Evolutionary conservation across 768 basidiomycete species (phyloP), one percentile per base, ranked within the genome.

Genomic region (Tricholomella constricta): DNA sequence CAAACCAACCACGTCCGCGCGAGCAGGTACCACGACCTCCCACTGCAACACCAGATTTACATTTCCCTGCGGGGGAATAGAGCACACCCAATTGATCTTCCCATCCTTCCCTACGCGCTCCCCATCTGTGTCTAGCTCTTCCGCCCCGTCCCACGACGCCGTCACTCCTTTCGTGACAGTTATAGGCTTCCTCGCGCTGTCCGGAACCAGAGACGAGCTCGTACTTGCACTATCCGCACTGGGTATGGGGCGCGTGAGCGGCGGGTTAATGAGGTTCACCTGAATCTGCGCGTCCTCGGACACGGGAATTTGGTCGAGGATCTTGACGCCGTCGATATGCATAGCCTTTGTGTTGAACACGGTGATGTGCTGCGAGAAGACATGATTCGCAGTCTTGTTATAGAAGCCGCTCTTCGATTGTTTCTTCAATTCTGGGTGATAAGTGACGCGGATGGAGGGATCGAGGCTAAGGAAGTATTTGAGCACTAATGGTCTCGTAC

Each of bases 91-190:
- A 25, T 56, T 52, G 3, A 67, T 19, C 55, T 59, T 62, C 23
- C 67, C 67, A 29, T 29, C 40, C 22, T 44, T 19, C 36, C 41
- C 32, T n/a, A 19, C 51, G 43, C 44, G 43, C 51, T 45, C 54
- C 12, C 23, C 42, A 6, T 35, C 20, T 40, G 56, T 62, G 29
- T 66, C 63, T 1, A 53, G 53, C 3, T 65, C 67, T 10, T 66
- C 63, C 1, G 55, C 55, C 2, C 66, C 67, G 11, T 69, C 64
- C 68, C 66, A 67, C 48, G 63, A 52, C 48, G 66, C 68, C 19
- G 37, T 37, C 10, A 65, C 57, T 4, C 62, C 66, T 8, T 45
- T 38, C 20, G 49, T 44, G 6, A 67, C 55, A 6, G 15, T 41
- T 14, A 64, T 36, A n/a, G n/a, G n/a, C 41, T 40, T 47, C 43